Evolutionary conservation across 768 basidiomycete genomes (phyloP).

Genomic region (Calocybe indica): DNA sequence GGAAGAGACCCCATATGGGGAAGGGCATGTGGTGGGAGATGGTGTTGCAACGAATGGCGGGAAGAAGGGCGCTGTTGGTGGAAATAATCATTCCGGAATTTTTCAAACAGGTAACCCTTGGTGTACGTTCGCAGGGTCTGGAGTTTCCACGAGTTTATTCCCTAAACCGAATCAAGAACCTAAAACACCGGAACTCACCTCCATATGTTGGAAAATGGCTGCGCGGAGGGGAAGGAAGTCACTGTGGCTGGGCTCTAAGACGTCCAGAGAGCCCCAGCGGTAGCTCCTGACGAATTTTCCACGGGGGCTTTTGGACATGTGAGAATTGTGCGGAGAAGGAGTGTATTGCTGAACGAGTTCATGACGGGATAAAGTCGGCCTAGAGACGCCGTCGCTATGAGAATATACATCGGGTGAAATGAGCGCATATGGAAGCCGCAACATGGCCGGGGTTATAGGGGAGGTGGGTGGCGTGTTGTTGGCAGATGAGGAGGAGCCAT

Average conservation of each 20-base stretch:
- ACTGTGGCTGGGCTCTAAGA: conserved; percentile 71
- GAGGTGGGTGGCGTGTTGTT: conserved; percentile 63
- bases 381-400: conserved; percentile 73
- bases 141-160: conserved; percentile 11
- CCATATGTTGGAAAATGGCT: conserved; percentile 85
- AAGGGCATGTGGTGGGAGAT: conserved; percentile 20
- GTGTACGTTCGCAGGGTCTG: conserved; percentile 86
- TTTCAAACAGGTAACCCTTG: conserved; percentile 75
- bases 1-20: conserved; percentile 40
- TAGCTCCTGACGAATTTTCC: conserved; percentile 69
- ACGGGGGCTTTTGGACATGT: conserved; percentile 40
- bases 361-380: conserved; percentile 53
- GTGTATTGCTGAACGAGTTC: conserved; percentile 73
- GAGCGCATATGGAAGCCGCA: conserved; percentile 78
- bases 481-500: conserved; percentile 44
- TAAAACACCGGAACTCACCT: conserved; percentile 43
- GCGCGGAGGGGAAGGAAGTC: conserved; percentile 75
- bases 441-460: conserved; percentile 51
- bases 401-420: conserved; percentile 81
- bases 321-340: conserved; percentile 41
- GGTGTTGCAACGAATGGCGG: conserved; percentile 41
- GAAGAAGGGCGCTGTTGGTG: conserved; percentile 42
- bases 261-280: conserved; percentile 82
- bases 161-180: conserved; percentile 1
- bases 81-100: conserved; percentile 58